Percentiles rank a stretch among this genome's conserved stretches.
These are phyloP conservation scores for Yamadazyma sp. DNA, from an alignment of 805 yeast genomes.

Conservation along the genomic window DNA sequence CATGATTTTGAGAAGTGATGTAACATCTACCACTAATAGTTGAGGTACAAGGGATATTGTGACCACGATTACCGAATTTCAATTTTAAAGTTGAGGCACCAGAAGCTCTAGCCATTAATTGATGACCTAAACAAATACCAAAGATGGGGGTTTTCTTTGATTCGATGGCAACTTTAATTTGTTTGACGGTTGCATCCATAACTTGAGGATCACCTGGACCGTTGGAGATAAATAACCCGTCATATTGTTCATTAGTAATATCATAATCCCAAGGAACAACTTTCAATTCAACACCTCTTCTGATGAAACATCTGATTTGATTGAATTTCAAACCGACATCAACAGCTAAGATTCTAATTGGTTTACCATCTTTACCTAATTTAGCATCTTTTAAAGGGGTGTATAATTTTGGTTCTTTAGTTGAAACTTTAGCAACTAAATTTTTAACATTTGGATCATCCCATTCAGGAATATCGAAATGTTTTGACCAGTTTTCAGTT, in stretches of 20 bases:
- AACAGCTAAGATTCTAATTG: constrained; percentile 79
- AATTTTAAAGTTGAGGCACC: constrained; percentile 92
- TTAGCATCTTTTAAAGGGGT: constrained; percentile 57
- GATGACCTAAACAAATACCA: constrained; percentile 99
- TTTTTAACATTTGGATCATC: constrained; percentile 88
- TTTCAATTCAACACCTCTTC: constrained; percentile 91
- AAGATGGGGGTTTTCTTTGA: constrained; percentile 82
- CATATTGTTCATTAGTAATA: constrained; percentile 75
- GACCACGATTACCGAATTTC: constrained; percentile 99
- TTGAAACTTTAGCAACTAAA: constrained; percentile 88
- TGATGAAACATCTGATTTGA: constrained; percentile 94
- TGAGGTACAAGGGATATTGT: constrained; percentile 93
- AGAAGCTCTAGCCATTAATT: constrained; percentile 88
- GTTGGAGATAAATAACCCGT: constrained; percentile 93
- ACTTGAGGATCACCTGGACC: constrained; percentile 99
- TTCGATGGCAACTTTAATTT: constrained; percentile 54
- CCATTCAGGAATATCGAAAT: constrained; percentile 82
- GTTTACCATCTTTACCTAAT: constrained; percentile 67
- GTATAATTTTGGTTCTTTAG: constrained; percentile 70
- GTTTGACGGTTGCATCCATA: constrained; percentile 63
- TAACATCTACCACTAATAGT: constrained; percentile 91
- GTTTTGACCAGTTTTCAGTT: constrained; percentile 50
- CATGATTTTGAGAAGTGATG: constrained; percentile 98
- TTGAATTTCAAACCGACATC: constrained; percentile 98
- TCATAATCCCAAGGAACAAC: constrained; percentile 97